phyloP scores from a whole-genome alignment of 2,329 filamentous ascomycete species.

The Lithohypha guttulata region DNA sequence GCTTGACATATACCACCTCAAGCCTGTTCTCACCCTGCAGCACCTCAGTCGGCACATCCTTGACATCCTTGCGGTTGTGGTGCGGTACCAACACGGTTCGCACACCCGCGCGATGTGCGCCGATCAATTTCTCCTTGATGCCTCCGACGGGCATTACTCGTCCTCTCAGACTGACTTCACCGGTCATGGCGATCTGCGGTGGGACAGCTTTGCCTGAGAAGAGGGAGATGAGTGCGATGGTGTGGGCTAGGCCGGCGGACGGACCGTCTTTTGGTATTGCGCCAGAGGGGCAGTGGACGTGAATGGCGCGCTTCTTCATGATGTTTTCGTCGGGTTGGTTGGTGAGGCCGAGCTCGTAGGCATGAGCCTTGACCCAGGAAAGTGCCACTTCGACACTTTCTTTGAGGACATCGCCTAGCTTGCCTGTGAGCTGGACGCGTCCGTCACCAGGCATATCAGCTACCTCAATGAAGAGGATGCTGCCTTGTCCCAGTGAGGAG shows the following conservation, averaged over 20 bases:
- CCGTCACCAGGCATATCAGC: constrained; percentile 93
- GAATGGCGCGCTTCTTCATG: constrained; percentile 87
- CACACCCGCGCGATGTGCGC: constrained; percentile 81
- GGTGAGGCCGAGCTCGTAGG: constrained; percentile 78
- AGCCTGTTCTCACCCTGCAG: constrained; percentile 52
- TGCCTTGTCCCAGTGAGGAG: constrained; percentile 81
- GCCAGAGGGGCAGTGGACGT: constrained; percentile 91
- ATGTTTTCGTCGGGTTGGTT: constrained; percentile 75
- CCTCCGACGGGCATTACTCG: constrained; percentile 89
- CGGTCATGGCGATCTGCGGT: constrained; percentile 90
- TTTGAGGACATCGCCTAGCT: constrained; percentile 91
- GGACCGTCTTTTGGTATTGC: constrained; percentile 90
- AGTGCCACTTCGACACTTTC: constrained; percentile 94
- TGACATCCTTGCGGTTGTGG: constrained; percentile 83
- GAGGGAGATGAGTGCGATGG: constrained; percentile 80
- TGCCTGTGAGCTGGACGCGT: constrained; percentile 87
- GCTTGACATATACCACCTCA: constrained; percentile 81
- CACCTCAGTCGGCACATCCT: constrained; percentile 84
- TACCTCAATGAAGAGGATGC: constrained; percentile 96
- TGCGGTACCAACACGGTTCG: constrained; percentile 84
- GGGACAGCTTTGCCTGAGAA: constrained; percentile 80
- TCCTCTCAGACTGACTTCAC: constrained; percentile 67
- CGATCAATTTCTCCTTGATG: constrained; percentile 98
- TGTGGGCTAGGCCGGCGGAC: constrained; percentile 80
- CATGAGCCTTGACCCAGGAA: constrained; percentile 94